phyloP scores from a whole-genome alignment of 352 stramenopile species.

The Pythium plurisporium region DNA sequence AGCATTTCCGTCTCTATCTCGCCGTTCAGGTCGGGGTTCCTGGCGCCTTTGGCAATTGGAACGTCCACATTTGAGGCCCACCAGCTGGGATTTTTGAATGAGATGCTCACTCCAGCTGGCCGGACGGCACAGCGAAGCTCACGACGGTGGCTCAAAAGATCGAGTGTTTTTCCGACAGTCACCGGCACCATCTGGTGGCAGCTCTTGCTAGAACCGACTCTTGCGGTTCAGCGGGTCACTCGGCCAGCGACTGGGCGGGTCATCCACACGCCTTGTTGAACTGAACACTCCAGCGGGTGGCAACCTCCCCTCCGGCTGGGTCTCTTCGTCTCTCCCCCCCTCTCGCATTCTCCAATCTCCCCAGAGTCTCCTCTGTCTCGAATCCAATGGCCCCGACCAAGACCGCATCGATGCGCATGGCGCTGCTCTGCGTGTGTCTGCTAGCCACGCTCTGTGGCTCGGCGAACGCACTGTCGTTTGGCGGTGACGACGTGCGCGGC shows the following conservation, averaged over 20 bases:
- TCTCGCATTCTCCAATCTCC: background rate
- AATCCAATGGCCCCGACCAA: background rate
- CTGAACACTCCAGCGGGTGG: background rate
- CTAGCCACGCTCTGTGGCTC: slow-evolving; percentile 4
- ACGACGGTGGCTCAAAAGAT: background rate
- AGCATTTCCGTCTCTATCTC: too few relatives aligned
- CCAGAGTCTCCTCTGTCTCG: background rate
- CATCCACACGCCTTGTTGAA: too few relatives aligned
- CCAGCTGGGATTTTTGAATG: slow-evolving; percentile 4
- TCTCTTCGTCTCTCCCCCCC: background rate
- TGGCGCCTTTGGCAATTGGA: too few relatives aligned
- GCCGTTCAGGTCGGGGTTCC: too few relatives aligned
- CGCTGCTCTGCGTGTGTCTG: slow-evolving; percentile 8
- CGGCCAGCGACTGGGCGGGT: background rate
- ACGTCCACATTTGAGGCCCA: background rate
- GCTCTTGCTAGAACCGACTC: background rate
- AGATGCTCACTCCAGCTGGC: background rate
- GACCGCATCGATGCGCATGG: background rate
- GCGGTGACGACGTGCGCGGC: slow-evolving; percentile 1
- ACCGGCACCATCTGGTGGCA: background rate
- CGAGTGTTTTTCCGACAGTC: background rate
- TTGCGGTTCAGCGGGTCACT: background rate
- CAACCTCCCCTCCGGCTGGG: background rate
- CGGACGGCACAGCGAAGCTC: background rate
- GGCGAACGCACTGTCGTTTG: background rate